Percentiles rank a stretch among this genome's conserved stretches.
Conservation (phyloP, 345 rosid genomes). For the Microcos paniculata region DNA sequence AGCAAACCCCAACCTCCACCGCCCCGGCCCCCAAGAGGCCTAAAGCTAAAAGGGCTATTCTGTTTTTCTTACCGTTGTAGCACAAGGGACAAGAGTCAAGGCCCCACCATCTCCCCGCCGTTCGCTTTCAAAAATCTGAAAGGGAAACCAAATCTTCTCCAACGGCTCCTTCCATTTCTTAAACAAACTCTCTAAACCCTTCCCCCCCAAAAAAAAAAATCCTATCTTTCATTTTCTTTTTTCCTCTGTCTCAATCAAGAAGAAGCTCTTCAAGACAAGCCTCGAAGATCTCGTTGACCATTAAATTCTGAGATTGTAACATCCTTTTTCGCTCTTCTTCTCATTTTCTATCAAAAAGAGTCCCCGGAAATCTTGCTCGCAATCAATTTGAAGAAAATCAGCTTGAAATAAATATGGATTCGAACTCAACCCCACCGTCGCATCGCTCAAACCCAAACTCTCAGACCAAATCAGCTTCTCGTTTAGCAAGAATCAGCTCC, state of each 20-base stretch:
- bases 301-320: background rate
- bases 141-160: background rate
- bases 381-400: background rate
- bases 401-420: conserved; percentile 35
- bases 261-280: background rate
- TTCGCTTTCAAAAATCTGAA: conserved; percentile 12
- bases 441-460: conserved; percentile 44
- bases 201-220: background rate
- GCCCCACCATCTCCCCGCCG: conserved; percentile 19
- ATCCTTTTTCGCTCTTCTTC: background rate
- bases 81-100: background rate
- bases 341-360: background rate
- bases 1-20: background rate
- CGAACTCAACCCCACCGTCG: conserved; percentile 43
- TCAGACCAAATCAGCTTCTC: conserved; percentile 63
- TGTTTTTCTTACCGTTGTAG: conserved; percentile 39
- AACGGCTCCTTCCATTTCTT: conserved; percentile 41
- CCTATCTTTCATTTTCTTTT: background rate
- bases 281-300: background rate
- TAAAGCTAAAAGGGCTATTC: background rate
- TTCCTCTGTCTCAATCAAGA: background rate
- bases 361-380: background rate
- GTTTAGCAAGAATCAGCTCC: conserved; percentile 45
- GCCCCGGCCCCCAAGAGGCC: no score
- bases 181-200: background rate